Base-by-base conservation (phyloP, 148 eudicot genomes). In the Rheum nobile region DNA sequence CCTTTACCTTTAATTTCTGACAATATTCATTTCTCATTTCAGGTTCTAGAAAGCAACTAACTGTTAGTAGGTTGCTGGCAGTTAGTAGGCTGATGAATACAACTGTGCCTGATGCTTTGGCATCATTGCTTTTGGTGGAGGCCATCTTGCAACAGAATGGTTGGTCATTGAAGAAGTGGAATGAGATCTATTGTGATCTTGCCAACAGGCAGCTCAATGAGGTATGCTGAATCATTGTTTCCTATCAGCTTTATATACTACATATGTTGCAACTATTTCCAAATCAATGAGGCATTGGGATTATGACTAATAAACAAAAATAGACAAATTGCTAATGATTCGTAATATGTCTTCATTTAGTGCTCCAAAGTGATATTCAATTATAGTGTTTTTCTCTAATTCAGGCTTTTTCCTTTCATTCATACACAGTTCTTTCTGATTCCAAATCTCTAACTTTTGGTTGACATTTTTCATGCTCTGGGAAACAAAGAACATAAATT, bases 131-230 rank as follows among this genome's bases (percentile, higher is more conserved):
- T 72, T 82, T 95, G 54, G 98, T 91, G 70, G 98, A 91, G 76
- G 93, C 83, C 44, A 91, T 89, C 74, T 79, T 95, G 83, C 85
- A 65, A 73, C 88, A 91, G 70, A 86, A 76, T 81, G 89, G 93
- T 50, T 91, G 98, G 97, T 91, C 97, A 43, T 81, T 95, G 59
- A 75, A 83, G 42, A 83, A 82, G 79, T 95, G 98, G 98, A 91
- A 80, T 83, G 88, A 88, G 57, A 89, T 95, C 54, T 91, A 95
- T 72, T 79, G 71, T 71, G 98, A 94, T 85, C 75, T 91, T 12
- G 96, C 97, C 65, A 90, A 97, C 83, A 86, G 90, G 77, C 97
- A 95, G 76, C 88, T 90, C 32, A 91, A 95, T 97, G 98, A 88
- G 80, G 74, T 28, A 48, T 22, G 3, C 21, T 11, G 11, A 50